Base-by-base conservation (phyloP, 1,284 basidiomycete genomes). In the Cutaneotrichosporon cutaneum region DNA sequence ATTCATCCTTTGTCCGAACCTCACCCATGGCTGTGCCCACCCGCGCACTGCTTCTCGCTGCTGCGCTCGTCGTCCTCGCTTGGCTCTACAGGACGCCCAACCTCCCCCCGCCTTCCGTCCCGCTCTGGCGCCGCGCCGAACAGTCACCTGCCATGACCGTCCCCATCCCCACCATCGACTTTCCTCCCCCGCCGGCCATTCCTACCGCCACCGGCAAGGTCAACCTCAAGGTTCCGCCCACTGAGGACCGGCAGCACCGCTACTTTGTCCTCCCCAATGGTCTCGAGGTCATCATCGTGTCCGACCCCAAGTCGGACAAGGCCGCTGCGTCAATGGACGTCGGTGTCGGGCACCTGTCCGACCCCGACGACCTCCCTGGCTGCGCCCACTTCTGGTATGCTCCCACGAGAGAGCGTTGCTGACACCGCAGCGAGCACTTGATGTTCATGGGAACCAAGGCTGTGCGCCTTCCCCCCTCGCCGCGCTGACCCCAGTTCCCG, bases 251-350 rank as follows among this genome's bases (percentile, higher is more conserved):
- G 1, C 83, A 83, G 48, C 87, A 96, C 75, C 84, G 90, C 60
- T 81, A 95, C 58, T 90, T 99, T 61, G 85, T 84, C 54, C 85
- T 99, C 3, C 83, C 88, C 10, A 99, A 99, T 75, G 92, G 90
- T 2, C 82, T 99, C 18, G 88, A 94, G 68, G 92, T 88, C 1
- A 86, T 91, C 65, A 80, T 99, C 18, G 85, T 98, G 22, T 90
- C 90, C 64, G 96, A 99, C 76, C 81, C 85, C 0, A 87, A 88
- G 70, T 88, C 93, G 7, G 96, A 99, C 82, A 97, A 96, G 82
- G 90, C 93, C 6, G 92, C 93, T 0, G 96, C 95, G 0, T 93
- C 92, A 71, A 84, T 99, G 78, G 92, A 96, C 80, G 93, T 99
- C 52, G 90, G 90, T 21, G 94, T 98, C 1, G 96, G 96, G 2